phyloP scores from a whole-genome alignment of 1,284 basidiomycete species.

The Schizophyllum commune region DNA sequence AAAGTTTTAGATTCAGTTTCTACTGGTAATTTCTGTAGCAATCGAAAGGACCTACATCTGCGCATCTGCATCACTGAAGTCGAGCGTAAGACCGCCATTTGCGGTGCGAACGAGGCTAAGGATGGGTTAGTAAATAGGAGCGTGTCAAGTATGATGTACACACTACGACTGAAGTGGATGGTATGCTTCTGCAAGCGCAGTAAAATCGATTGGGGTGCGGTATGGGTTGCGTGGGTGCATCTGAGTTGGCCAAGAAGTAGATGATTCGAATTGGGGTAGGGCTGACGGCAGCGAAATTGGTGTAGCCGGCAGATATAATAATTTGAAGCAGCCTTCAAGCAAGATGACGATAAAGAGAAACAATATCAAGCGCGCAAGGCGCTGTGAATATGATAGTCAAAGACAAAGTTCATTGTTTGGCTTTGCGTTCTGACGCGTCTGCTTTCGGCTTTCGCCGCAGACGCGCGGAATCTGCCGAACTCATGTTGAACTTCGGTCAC shows the following conservation, averaged over 20 bases:
- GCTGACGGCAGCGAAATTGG: neutral
- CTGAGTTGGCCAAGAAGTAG: neutral
- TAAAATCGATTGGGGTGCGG: slow-evolving; percentile 54
- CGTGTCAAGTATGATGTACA: neutral
- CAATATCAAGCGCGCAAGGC: no score
- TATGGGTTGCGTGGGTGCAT: slow-evolving; percentile 67
- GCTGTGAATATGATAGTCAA: no score
- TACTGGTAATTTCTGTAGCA: slow-evolving; percentile 1
- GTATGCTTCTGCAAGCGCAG: slow-evolving; percentile 48
- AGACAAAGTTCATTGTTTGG: no score
- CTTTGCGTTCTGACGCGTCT: no score
- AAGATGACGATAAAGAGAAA: no score
- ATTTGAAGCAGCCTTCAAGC: neutral
- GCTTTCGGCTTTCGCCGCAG: no score
- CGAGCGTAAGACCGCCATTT: slow-evolving; percentile 40
- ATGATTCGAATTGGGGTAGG: neutral
- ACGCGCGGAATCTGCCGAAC: no score
- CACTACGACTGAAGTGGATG: slow-evolving; percentile 32
- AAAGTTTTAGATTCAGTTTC: slow-evolving; percentile 1
- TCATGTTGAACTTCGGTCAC: no score
- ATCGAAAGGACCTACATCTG: slow-evolving; percentile 44
- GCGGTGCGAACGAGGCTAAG: slow-evolving; percentile 25
- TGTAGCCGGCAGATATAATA: neutral
- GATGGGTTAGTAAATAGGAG: neutral
- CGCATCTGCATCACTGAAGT: slow-evolving; percentile 65